Base-by-base conservation (phyloP, 805 yeast genomes). In the Cyberlindnera amylophila region DNA sequence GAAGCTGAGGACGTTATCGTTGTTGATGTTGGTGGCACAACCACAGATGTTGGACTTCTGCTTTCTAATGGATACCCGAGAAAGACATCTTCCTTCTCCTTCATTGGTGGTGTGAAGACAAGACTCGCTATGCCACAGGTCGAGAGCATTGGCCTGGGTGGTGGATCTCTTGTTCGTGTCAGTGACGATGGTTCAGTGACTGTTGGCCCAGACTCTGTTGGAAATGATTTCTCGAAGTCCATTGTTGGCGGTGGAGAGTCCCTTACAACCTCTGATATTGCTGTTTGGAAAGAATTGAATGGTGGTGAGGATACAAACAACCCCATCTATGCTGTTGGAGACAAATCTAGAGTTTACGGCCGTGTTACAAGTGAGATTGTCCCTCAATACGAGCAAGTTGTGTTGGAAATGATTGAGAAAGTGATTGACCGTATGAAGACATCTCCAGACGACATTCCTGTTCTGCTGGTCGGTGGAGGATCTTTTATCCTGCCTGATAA, bases 131-230 rank as follows among this genome's bases (percentile, higher is more conserved):
- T 71, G 77, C 77, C 77, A 7, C 75, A 71, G 26, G 75, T 70
- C 15, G 75, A 69, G 49, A 65, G 72, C 46, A 65, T 74, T 41
- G 79, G 78, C 0, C 60, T 73, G 4, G 78, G 79, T 27, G 77
- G 77, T 41, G 78, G 78, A 3, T 72, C 77, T 3, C 62, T 69
- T 15, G 73, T 73, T 9, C 51, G 71, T 35, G 10, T 37, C 12
- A 45, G 45, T 2, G 51, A 49, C 17, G 51, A 49, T 19, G 54
- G 41, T 4, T 29, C 42, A 2, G 34, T 69, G 4, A 58, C 69
- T 4, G 59, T 72, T 24, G 78, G 78, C 1, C 77, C 79, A 0
- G 77, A 72, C 35, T 71, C 77, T n/a, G 69, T 69, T 16, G 79
- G 77, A 6, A 53, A 63, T 32, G 72, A 71, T 21, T 54, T 59